Base-by-base conservation (phyloP, 495 filamentous ascomycete genomes). In the Filosporella fistucella region DNA sequence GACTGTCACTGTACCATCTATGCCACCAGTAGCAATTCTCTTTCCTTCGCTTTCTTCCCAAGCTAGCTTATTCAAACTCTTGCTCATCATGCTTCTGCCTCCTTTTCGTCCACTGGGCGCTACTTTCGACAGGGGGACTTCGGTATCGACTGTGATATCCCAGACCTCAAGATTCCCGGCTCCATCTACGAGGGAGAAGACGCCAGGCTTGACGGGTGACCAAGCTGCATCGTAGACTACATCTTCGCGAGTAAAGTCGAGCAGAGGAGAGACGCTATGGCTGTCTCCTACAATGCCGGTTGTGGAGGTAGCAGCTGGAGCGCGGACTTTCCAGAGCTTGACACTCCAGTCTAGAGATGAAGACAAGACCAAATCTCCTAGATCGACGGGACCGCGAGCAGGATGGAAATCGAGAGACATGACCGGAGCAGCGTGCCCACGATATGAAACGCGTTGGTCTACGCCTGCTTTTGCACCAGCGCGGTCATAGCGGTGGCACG, bases 331-430 rank as follows among this genome's bases (percentile, higher is more conserved):
- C 93, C 93, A 99, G 20, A 99, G 72, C 66, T 94, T 96, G 48
- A 96, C 89, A 58, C 82, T 91, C 93, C 93, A 99, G 70, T 99
- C 93, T 11, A 97, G 70, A 34, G 82, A 86, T 11, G 84, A 81
- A 18, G 82, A 87, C 25, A 99, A 75, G 35, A 97, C 85, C 2
- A 99, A 72, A 52, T 99, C 94, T 22, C 91, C 90, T n/a, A 99
- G 81, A 63, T 99, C 94, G 32, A 96, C 81, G 2, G 86, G 85
- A 8, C 93, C 93, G 7, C 85, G 81, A 4, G 88, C 85, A 1
- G 93, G 94, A 57, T 99, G 93, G 70, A 96, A 99, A 59, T 90
- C 82, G 17, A 96, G 82, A 12, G 86, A 89, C 88, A 96, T 97
- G 57, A 99, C 89, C 9, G 93, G 93, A 7, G 89, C 93, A 32